A percentile compares a stretch with the other conserved stretches of the same genome.
Evolutionary conservation across 2,329 filamentous ascomycete genomes (phyloP).

Genomic region (Podosphaera fusca): DNA sequence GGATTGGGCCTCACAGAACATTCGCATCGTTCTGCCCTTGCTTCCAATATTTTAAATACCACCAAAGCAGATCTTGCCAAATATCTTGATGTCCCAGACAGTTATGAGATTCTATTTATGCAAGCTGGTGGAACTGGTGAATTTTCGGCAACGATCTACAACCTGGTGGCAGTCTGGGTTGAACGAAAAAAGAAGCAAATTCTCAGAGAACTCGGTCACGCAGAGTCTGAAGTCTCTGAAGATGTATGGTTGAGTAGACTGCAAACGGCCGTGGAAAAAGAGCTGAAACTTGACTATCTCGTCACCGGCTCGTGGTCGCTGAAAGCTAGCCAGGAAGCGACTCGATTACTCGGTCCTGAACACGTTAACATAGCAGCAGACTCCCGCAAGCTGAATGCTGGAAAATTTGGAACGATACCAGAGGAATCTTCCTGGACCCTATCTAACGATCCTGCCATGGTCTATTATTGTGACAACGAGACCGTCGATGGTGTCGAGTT

Average conservation of each 20-base stretch:
- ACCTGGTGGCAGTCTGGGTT: slow-evolving; percentile 67
- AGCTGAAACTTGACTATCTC: slow-evolving; percentile 70
- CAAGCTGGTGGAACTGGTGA: slow-evolving; percentile 69
- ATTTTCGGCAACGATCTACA: slow-evolving; percentile 67
- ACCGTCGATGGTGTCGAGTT: slow-evolving; percentile 89
- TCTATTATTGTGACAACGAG: slow-evolving; percentile 81
- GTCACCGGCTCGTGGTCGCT: slow-evolving; percentile 76
- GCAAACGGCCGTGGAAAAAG: slow-evolving; percentile 37
- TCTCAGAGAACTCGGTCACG: slow-evolving; percentile 27
- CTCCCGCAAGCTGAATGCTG: slow-evolving; percentile 37
- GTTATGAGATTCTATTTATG: slow-evolving; percentile 77
- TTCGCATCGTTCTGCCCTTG: slow-evolving; percentile 63
- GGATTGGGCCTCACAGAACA: slow-evolving; percentile 78
- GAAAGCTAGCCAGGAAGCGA: slow-evolving; percentile 70
- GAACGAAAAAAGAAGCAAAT: slow-evolving; percentile 39
- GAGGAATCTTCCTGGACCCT: slow-evolving; percentile 55
- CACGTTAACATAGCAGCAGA: slow-evolving; percentile 64
- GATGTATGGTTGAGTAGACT: slow-evolving; percentile 33
- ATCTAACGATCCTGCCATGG: slow-evolving; percentile 43
- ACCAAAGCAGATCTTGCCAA: slow-evolving; percentile 50
- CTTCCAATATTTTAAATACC: slow-evolving; percentile 55
- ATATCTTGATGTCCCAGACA: slow-evolving; percentile 61
- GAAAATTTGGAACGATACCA: slow-evolving; percentile 73
- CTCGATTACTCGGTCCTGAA: slow-evolving; percentile 51
- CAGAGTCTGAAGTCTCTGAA: slow-evolving; percentile 26